Evolutionary conservation across 768 basidiomycete species (phyloP), one percentile per base, ranked within the genome.

Genomic region (Rhodotorula sphaerocarpa): DNA sequence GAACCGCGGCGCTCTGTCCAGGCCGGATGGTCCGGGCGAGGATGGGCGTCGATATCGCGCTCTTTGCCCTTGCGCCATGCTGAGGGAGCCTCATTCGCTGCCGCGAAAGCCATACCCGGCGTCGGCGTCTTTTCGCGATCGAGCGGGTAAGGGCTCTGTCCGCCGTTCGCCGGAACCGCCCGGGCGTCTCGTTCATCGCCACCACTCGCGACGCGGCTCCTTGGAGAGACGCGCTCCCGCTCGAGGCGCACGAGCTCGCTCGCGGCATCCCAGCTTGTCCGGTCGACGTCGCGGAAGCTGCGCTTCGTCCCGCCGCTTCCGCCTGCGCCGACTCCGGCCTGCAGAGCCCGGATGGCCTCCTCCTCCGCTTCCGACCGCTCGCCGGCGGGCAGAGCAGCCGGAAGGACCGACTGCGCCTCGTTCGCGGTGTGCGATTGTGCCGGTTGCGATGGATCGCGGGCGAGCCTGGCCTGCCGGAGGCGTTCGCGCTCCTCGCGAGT

Each of bases 181-280:
- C 10, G 36, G 10, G n/a, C 25, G 11, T 7, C 30, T 44, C 23
- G 30, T 30, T 41, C 42, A 31, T 28, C 18, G 10, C n/a, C n/a
- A n/a, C n/a, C n/a, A n/a, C n/a, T n/a, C 27, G 21, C 23, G 34
- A 46, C 57, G 34, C 27, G 7, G 14, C 41, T 41, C 52, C 31
- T 41, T 41, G 16, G 46, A 39, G 36, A 39, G 36, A 16, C 54
- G 39, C 46, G 16, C 39, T 65, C 63, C 27, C 44, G 10, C 39
- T 65, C 63, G 27, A 47, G 31, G 43, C 54, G 16, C 3, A 59
- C 47, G 0, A 59, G 42, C 42, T 65, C 63, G 33, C 63, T 65
- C 54, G 63, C 63, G 1, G 63, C 63, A 25, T 65, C 63, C 63
- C 63, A 60, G 7, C 30, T 42, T 7, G 54, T 52, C 18, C 63